Evolutionary conservation across 2,329 filamentous ascomycete species (phyloP).

Genomic region (Neopestalotiopsis sp.): DNA sequence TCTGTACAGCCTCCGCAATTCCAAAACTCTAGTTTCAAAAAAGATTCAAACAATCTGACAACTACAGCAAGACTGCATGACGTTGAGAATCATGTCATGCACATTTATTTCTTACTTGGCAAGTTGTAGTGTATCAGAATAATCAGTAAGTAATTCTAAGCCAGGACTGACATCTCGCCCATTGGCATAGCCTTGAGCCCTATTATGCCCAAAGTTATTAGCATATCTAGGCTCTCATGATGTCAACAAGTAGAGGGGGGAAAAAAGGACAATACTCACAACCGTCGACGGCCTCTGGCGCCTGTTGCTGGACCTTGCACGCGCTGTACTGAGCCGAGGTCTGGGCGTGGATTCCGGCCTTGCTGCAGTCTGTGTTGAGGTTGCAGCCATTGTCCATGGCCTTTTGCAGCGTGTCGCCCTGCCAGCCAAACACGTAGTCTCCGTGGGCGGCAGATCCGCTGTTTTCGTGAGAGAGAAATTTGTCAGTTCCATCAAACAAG

Average conservation of each 20-base stretch:
- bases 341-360: slow-evolving; percentile 51
- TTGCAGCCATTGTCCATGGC: slow-evolving; percentile 54
- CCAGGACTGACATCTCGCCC: slow-evolving; percentile 38
- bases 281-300: slow-evolving; percentile 54
- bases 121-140: background rate
- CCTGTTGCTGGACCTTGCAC: slow-evolving; percentile 52
- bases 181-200: slow-evolving; percentile 36
- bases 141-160: slow-evolving; percentile 23
- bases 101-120: background rate
- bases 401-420: slow-evolving; percentile 53
- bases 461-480: background rate
- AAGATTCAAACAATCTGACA: background rate
- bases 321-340: slow-evolving; percentile 50
- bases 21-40: background rate
- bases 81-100: background rate
- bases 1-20: background rate
- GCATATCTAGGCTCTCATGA: background rate
- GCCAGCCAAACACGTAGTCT: slow-evolving; percentile 59
- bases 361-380: slow-evolving; percentile 50
- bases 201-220: slow-evolving; percentile 11
- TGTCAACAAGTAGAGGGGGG: background rate
- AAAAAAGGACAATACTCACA: slow-evolving; percentile 41
- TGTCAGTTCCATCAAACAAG: background rate
- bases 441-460: slow-evolving; percentile 55
- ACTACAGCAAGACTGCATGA: background rate